phyloP scores from a whole-genome alignment of 331 rosid genomes.

The Pyrus hybrid region DNA sequence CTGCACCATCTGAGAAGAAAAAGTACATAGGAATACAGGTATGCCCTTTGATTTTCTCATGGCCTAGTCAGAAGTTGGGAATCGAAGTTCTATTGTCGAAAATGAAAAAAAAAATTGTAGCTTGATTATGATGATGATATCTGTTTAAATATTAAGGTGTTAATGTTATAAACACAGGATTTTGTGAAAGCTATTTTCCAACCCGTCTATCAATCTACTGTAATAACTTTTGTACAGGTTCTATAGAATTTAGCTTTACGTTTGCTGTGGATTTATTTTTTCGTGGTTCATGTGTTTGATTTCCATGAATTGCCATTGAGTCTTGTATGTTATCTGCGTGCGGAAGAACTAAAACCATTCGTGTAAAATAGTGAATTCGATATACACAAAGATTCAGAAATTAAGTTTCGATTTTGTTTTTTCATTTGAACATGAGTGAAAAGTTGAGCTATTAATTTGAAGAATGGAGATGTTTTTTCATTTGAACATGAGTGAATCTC shows the following conservation, averaged over 20 bases:
- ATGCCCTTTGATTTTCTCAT: constrained; percentile 31
- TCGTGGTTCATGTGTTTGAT: constrained; percentile 22
- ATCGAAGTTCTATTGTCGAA: constrained; percentile 25
- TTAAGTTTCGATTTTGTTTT: not conserved
- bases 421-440: not conserved
- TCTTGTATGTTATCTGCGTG: constrained; percentile 3
- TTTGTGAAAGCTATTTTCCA: constrained; percentile 28
- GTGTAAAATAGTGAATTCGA: not conserved
- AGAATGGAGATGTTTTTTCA: not conserved
- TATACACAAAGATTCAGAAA: not conserved
- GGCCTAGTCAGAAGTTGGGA: constrained; percentile 34
- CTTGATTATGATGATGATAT: constrained; percentile 33
- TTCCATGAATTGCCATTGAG: constrained; percentile 19
- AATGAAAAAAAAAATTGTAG: constrained; percentile 18
- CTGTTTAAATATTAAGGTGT: constrained; percentile 35
- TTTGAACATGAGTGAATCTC: too few species aligned
- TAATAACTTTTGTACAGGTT: constrained; percentile 43
- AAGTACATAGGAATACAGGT: constrained; percentile 54
- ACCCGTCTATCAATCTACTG: constrained; percentile 26
- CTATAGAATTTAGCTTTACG: constrained; percentile 18
- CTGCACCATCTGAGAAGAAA: constrained; percentile 75
- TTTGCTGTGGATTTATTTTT: constrained; percentile 14
- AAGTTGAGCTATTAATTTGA: not conserved
- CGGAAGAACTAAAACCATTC: not conserved
- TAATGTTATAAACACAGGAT: constrained; percentile 37